Conservation (phyloP, 2,329 filamentous ascomycete species). For the Berkeleyomyces basicola region DNA sequence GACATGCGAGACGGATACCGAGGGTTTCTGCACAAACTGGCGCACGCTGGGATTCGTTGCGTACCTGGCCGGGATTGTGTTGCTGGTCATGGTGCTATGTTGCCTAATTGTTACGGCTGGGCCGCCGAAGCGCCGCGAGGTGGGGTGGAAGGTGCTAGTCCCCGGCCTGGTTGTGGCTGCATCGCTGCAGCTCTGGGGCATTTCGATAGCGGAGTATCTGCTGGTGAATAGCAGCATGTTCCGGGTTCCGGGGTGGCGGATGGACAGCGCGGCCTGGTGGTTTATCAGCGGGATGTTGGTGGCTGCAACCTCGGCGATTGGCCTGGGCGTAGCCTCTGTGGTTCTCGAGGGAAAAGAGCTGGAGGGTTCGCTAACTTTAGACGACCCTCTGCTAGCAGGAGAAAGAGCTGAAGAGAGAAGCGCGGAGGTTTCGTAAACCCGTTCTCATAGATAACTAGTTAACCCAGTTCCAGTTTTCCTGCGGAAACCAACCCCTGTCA, state of each 20-base stretch:
- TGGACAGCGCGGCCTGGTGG: constrained; percentile 8
- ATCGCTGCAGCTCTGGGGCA: constrained; percentile 22
- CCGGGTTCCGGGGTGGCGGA: constrained; percentile 6
- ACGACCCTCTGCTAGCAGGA: constrained; percentile 4
- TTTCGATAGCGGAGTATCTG: constrained; percentile 54
- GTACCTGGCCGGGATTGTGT: constrained; percentile 65
- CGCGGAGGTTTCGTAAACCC: not conserved
- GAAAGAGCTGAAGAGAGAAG: not conserved
- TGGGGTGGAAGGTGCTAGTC: constrained; percentile 64
- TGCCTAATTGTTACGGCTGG: constrained; percentile 64
- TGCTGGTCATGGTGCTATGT: constrained; percentile 63
- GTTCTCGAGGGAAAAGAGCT: constrained; percentile 2
- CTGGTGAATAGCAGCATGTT: constrained; percentile 20
- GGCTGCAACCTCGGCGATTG: constrained; percentile 6
- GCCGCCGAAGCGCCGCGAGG: constrained; percentile 62
- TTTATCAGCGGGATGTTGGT: constrained; percentile 8
- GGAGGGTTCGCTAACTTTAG: constrained; percentile 8
- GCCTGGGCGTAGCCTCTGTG: constrained; percentile 1
- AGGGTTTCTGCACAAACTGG: constrained; percentile 76
- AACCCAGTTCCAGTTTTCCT: no score
- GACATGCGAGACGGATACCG: constrained; percentile 43
- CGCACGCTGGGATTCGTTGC: constrained; percentile 75
- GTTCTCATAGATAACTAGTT: no score
- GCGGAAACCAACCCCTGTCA: no score
- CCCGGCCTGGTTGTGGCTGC: constrained; percentile 35